A percentile compares a stretch with the other conserved stretches of the same genome.
These are phyloP conservation scores for Trichoderma aggressivum DNA, from an alignment of 2,329 filamentous ascomycete species.

Conservation along the genomic window DNA sequence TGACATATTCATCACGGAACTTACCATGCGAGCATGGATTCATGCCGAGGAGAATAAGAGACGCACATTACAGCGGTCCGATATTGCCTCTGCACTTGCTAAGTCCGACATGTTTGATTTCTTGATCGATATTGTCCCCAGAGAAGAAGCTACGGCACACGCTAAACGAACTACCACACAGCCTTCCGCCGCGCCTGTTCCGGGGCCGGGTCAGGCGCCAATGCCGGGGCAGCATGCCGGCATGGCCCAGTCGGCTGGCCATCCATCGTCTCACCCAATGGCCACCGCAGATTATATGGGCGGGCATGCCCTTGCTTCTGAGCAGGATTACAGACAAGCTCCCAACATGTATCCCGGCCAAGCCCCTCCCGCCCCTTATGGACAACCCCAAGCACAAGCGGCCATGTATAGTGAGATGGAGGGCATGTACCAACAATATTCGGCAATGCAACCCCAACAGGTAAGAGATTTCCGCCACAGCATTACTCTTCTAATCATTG, in stretches of 20 bases:
- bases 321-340: conserved; percentile 76
- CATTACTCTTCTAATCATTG: conserved; percentile 18
- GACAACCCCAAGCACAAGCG: conserved; percentile 65
- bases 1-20: conserved; percentile 97
- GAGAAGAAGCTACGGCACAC: conserved; percentile 85
- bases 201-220: conserved; percentile 49
- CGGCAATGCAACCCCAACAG: conserved; percentile 77
- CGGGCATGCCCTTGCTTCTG: conserved; percentile 61
- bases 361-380: conserved; percentile 68
- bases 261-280: conserved; percentile 55
- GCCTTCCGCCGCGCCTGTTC: conserved; percentile 40
- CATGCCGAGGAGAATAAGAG: conserved; percentile 99
- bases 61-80: conserved; percentile 87
- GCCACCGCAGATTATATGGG: conserved; percentile 60
- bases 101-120: conserved; percentile 99
- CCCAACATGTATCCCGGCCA: conserved; percentile 78
- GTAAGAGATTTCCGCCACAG: conserved; percentile 48
- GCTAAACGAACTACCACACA: conserved; percentile 69
- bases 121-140: conserved; percentile 95
- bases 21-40: conserved; percentile 99
- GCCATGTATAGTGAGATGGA: conserved; percentile 77
- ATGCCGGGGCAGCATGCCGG: conserved; percentile 51
- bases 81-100: conserved; percentile 90
- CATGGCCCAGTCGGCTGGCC: conserved; percentile 54
- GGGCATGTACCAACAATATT: conserved; percentile 79